Conservation (phyloP, 352 stramenopile genomes). For the Phytophthora pini region DNA sequence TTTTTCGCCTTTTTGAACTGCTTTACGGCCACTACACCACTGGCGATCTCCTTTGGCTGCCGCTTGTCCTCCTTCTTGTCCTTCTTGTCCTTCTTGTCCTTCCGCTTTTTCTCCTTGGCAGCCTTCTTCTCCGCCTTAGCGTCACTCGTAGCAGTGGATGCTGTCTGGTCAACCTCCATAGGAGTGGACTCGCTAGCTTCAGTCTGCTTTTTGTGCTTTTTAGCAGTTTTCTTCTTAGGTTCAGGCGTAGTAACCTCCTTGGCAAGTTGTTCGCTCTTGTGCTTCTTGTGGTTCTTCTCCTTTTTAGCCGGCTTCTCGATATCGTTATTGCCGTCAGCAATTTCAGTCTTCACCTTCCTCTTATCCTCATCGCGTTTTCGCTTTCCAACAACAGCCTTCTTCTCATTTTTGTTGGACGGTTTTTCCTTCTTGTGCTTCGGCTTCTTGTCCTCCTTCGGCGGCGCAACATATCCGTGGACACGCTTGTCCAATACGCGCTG, state of each 20-base stretch:
- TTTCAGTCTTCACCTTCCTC: slow-evolving; percentile 13
- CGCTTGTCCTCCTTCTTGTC: slow-evolving; percentile 53
- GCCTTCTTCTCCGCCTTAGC: slow-evolving; percentile 36
- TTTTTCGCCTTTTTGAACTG: slow-evolving; percentile 79
- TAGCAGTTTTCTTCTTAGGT: slow-evolving; percentile 29
- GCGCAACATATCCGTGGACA: slow-evolving; percentile 81
- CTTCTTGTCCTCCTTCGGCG: slow-evolving; percentile 74
- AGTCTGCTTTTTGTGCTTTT: slow-evolving; percentile 28
- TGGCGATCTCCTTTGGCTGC: slow-evolving; percentile 71
- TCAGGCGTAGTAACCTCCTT: slow-evolving; percentile 19
- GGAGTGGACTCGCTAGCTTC: slow-evolving; percentile 7
- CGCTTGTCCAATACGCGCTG: slow-evolving; percentile 82
- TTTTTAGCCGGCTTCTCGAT: slow-evolving; percentile 29
- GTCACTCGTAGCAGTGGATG: slow-evolving; percentile 19
- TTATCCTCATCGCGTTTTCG: slow-evolving; percentile 35
- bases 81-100: slow-evolving; percentile 39
- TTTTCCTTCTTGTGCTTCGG: slow-evolving; percentile 34
- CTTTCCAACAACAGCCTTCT: slow-evolving; percentile 33
- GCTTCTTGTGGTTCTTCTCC: slow-evolving; percentile 41
- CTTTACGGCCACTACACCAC: slow-evolving; percentile 78
- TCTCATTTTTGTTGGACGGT: slow-evolving; percentile 30
- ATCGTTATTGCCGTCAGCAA: slow-evolving; percentile 4
- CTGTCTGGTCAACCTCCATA: slow-evolving; percentile 35
- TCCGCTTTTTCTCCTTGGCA: slow-evolving; percentile 38
- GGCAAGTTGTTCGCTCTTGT: slow-evolving; percentile 27